A percentile compares a stretch with the other conserved stretches of the same genome.
Evolutionary conservation across 2,329 filamentous ascomycete species (phyloP).

Genomic region (Epichloe coenophiala): DNA sequence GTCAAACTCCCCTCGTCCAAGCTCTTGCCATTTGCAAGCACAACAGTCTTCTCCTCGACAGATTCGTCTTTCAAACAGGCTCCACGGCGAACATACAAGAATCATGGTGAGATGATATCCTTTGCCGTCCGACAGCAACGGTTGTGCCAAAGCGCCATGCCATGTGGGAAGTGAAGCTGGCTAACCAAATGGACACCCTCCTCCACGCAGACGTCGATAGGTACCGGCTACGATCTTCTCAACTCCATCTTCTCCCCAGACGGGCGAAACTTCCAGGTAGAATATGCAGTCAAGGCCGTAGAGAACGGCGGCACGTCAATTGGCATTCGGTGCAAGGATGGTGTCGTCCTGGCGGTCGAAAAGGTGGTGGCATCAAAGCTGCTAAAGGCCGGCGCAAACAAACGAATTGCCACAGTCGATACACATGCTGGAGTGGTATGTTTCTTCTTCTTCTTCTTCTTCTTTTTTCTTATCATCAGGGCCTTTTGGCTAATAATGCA

Average conservation of each 20-base stretch:
- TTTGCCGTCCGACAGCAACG: background rate
- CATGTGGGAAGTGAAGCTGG: slow-evolving; percentile 1
- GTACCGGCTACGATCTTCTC: slow-evolving; percentile 96
- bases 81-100: slow-evolving; percentile 1
- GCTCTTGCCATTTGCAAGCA: background rate
- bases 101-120: slow-evolving; percentile 11
- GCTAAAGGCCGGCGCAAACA: slow-evolving; percentile 88
- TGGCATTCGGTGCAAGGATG: slow-evolving; percentile 94
- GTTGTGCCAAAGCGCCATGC: background rate
- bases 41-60: background rate
- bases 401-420: slow-evolving; percentile 91
- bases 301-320: slow-evolving; percentile 95
- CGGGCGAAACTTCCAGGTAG: slow-evolving; percentile 97
- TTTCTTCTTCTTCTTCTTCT: slow-evolving; percentile 5
- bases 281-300: slow-evolving; percentile 97
- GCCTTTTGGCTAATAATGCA: background rate
- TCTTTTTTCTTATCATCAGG: too few relatives aligned
- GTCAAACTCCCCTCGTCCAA: background rate
- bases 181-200: background rate
- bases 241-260: slow-evolving; percentile 99
- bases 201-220: slow-evolving; percentile 81
- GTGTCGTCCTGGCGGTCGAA: slow-evolving; percentile 89
- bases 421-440: slow-evolving; percentile 85
- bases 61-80: background rate
- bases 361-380: slow-evolving; percentile 95